Evolutionary conservation across 1,139 yeast genomes (phyloP), one percentile per base, ranked within the genome.

Genomic region (Suhomyces bolitotheri): DNA sequence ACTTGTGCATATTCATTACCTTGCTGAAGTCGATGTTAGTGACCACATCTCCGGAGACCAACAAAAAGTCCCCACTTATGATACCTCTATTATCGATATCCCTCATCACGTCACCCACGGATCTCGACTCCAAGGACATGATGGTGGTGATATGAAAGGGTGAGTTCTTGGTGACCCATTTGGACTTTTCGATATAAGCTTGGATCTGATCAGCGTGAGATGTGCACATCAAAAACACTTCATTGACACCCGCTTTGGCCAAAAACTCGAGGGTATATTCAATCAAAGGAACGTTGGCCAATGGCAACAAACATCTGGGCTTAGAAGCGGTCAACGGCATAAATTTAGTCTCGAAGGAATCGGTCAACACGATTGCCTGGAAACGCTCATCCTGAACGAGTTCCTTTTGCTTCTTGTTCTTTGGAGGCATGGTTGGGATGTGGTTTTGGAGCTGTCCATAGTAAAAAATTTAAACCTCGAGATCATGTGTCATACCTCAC

Each of bases 31-130:
- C 94, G 41, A 94, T 74, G 54, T 92, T 92, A 34, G 96, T 85
- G 11, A 92, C 90, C 19, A 92, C 95, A 58, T 92, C 98, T 39
- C 98, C 98, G 11, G 95, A 80, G 26, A 94, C 86, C 27, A 92
- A 71, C 41, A 94, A 66, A 52, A 92, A 92, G 61, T 92, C 99
- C 10, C 94, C 88, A 3, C 86, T 78, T 38, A 92, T 87, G 41
- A 90, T 65, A 2, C 97, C 96, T 54, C 95, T 74, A 43, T 87
- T 82, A 59, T 92, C 98, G 44, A 92, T 68, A 56, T 90, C 97
- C 58, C 98, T 76, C 95, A 92, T 84, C 20, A 95, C 95, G 65
- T 92, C 98, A 46, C 98, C 98, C 5, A 90, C 95, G 13, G 96
- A 86, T 57, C 90, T 71, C 11, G 94, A 82, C 57, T 90, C 97